Base-by-base conservation (phyloP, 2,329 filamentous ascomycete species). In the Calonectria honghensis region DNA sequence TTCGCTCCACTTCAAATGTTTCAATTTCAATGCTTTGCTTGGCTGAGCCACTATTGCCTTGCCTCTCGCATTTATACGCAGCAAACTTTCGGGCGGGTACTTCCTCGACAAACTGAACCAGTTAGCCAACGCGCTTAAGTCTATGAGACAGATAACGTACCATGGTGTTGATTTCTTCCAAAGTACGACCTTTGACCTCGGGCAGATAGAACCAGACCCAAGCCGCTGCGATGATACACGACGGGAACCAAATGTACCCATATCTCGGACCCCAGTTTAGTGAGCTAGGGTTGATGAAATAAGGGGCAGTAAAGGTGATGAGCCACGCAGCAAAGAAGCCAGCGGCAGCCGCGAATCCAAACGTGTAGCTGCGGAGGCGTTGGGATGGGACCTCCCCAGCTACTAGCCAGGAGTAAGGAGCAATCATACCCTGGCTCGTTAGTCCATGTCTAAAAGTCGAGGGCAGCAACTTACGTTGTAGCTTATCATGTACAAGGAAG, bases 261-360 rank as follows among this genome's bases (percentile, higher is more conserved):
- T 79, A 79, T 76, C 78, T 63, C 11, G 78, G 78, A 0, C 78
- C 78, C 78, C 78, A 80, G 14, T 80, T 79, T 11, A 80, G 32
- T 1, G 78, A 73, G 1, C 73, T 77, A 1, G 78, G 78, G 16
- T 80, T 80, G 2, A 80, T 80, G 10, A 80, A 80, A 29, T 80
- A 80, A 0, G 78, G 78, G 11, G 78, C 77, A 0, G 78, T 80
- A 13, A 80, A 80, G 0, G 78, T 80, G 4, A 80, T 79, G 3
- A 80, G 63, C 78, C 78, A 80, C 4, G 78, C 78, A 0, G 75
- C 78, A 0, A 80, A 65, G 10, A 80, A 80, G 0, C 78, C 78
- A 0, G 73, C 59, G 0, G 78, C 78, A 4, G 78, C 73, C 0
- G 78, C 78, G 14, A 80, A 51, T 0, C 78, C 78, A 41, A 80